These are phyloP conservation scores for Trametes pubescens DNA, from an alignment of 1,284 basidiomycete species.

Conservation along the genomic window DNA sequence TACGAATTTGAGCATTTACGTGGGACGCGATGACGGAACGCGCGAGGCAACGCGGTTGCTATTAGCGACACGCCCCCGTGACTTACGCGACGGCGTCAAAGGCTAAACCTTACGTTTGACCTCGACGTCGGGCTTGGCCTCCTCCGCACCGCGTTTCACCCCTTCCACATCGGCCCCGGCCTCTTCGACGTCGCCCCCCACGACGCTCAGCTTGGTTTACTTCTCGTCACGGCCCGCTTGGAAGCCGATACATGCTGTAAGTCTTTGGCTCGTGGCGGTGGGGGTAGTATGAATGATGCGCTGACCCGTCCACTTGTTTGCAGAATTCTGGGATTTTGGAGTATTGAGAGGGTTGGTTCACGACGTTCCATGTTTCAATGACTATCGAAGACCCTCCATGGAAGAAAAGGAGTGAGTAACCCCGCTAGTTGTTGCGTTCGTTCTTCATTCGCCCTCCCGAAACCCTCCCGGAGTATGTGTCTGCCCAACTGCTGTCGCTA, in stretches of 20 bases:
- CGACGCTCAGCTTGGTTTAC: slow-evolving; percentile 16
- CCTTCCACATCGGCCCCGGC: slow-evolving; percentile 22
- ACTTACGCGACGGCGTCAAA: slow-evolving; percentile 31
- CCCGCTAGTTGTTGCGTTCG: not conserved
- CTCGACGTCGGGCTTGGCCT: slow-evolving; percentile 17
- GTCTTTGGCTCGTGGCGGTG: slow-evolving; percentile 4
- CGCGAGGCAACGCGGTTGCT: slow-evolving; percentile 22
- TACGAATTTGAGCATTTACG: not conserved
- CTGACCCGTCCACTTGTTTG: slow-evolving; percentile 11
- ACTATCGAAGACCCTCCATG: slow-evolving; percentile 50
- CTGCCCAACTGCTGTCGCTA: not conserved
- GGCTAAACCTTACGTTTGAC: slow-evolving; percentile 26
- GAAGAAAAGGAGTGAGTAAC: slow-evolving; percentile 51
- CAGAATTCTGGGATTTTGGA: slow-evolving; percentile 14
- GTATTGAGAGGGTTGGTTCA: slow-evolving; percentile 17
- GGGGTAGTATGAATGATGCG: slow-evolving; percentile 9
- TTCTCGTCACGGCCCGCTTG: slow-evolving; percentile 1
- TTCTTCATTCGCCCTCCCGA: not conserved
- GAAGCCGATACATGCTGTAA: slow-evolving; percentile 29
- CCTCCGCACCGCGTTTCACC: slow-evolving; percentile 17
- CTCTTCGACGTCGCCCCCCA: slow-evolving; percentile 15
- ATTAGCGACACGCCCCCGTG: slow-evolving; percentile 32
- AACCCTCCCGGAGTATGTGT: not conserved
- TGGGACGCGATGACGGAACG: not conserved
- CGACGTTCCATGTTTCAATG: slow-evolving; percentile 41